Conservation (phyloP, 1,139 yeast species). For the Torulaspora pretoriensis region DNA sequence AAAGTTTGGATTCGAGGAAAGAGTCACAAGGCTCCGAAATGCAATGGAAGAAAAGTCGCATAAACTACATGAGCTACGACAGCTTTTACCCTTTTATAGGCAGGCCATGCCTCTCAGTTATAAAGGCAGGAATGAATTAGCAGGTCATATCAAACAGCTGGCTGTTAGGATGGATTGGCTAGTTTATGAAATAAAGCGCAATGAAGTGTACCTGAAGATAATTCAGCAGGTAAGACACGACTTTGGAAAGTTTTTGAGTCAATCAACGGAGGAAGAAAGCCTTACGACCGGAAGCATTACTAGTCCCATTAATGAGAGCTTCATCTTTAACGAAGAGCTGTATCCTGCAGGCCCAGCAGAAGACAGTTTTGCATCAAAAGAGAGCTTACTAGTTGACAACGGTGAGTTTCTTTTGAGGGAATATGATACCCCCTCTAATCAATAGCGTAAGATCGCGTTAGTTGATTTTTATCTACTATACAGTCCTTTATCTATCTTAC, state of each 20-base stretch:
- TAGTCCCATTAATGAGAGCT: slow-evolving; percentile 20
- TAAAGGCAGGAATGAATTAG: slow-evolving; percentile 47
- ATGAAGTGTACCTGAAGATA: slow-evolving; percentile 41
- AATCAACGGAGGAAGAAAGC: neutral
- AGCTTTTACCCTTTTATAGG: slow-evolving; percentile 41
- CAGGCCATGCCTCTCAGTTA: slow-evolving; percentile 50
- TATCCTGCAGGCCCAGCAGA: slow-evolving; percentile 16
- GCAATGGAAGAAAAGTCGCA: slow-evolving; percentile 35
- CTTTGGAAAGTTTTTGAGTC: slow-evolving; percentile 3
- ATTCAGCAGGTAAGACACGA: slow-evolving; percentile 32
- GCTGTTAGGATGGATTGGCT: slow-evolving; percentile 53
- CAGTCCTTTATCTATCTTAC: neutral
- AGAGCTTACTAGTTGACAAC: slow-evolving; percentile 5
- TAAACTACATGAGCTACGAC: slow-evolving; percentile 39
- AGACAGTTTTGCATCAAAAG: slow-evolving; percentile 5
- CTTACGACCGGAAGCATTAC: slow-evolving; percentile 6
- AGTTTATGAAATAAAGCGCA: slow-evolving; percentile 48
- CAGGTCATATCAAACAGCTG: slow-evolving; percentile 43
- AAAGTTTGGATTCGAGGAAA: slow-evolving; percentile 28
- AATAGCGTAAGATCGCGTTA: neutral
- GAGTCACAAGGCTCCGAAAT: slow-evolving; percentile 36
- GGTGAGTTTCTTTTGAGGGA: slow-evolving; percentile 2
- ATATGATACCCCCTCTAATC: neutral
- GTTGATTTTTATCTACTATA: neutral
- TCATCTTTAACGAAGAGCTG: slow-evolving; percentile 19